Base-by-base conservation (phyloP, 2,329 filamentous ascomycete species). In the Clarireedia paspali region DNA sequence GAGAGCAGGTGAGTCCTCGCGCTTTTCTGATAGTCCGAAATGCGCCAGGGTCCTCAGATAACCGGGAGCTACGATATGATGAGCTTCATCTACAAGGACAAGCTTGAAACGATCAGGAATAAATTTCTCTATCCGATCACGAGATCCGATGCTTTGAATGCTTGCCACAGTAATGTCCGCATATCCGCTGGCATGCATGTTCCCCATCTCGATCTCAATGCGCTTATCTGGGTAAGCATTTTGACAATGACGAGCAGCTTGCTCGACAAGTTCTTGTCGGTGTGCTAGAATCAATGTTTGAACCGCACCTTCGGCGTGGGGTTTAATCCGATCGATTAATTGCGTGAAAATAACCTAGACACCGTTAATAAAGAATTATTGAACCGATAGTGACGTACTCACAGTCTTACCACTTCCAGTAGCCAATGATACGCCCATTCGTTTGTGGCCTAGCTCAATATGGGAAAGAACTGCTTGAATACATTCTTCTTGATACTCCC, bases 121-220 rank as follows among this genome's bases (percentile, higher is more conserved):
- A 65, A 92, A 97, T 68, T 96, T 96, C 38, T 71, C 68, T n/a
- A 97, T 78, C 2, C 94, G 82, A 52, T 85, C 81, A 12, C 82
- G 81, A 5, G 89, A 95, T 6, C 79, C 82, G 63, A 99, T 83
- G 70, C 89, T 96, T 66, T 87, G 85, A 38, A 99, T 80, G 36
- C 92, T 96, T 46, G 92, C 94, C 51, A 99, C 80, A 7, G 92
- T 96, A 63, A 99, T 96, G 70, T 99, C 92, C 55, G 91, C 92
- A 1, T 74, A 71, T 6, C 92, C 92, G 3, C 85, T 85, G 2
- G 92, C 88, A 63, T 87, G 84, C 48, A 82, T 74, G 46, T 79
- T 81, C 36, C 88, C 91, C 91, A 97, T 95, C 70, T 99, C 94
- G 55, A 99, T 85, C 59, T 97, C 92, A 45, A 97, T 83, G 4